Percentiles rank a stretch among this genome's conserved stretches.
These are phyloP conservation scores for Puccinia novopanici DNA, from an alignment of 1,284 basidiomycete species.

Conservation along the genomic window DNA sequence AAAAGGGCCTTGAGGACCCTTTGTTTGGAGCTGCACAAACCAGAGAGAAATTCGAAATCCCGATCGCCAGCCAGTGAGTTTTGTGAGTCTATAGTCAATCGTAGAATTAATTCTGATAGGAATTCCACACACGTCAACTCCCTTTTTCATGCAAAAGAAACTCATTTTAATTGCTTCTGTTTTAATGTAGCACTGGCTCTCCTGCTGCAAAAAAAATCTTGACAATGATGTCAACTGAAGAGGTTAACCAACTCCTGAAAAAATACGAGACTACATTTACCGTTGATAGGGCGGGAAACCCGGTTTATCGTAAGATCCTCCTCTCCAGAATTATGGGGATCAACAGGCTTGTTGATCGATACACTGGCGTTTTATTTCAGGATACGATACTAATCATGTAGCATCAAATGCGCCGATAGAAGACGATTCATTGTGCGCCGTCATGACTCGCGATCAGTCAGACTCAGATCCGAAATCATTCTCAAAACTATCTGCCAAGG, in stretches of 20 bases:
- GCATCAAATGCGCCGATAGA: slow-evolving; percentile 87
- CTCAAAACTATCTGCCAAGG: slow-evolving; percentile 23
- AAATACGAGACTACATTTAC: slow-evolving; percentile 42
- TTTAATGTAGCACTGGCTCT: slow-evolving; percentile 40
- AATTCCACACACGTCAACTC: background rate
- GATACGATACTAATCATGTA: slow-evolving; percentile 73
- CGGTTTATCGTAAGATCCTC: slow-evolving; percentile 27
- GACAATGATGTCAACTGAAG: slow-evolving; percentile 34
- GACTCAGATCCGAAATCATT: slow-evolving; percentile 26
- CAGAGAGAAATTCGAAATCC: slow-evolving; percentile 44
- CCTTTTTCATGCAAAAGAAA: background rate
- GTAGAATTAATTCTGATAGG: background rate
- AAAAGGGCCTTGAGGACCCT: slow-evolving; percentile 14
- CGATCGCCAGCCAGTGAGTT: slow-evolving; percentile 47
- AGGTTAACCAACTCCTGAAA: slow-evolving; percentile 29
- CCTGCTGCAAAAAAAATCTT: slow-evolving; percentile 36
- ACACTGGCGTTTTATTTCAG: background rate
- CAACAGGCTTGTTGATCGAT: slow-evolving; percentile 1
- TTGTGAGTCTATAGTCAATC: slow-evolving; percentile 16
- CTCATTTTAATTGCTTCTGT: background rate
- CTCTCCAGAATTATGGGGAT: background rate
- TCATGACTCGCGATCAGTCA: slow-evolving; percentile 65
- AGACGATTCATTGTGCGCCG: slow-evolving; percentile 74
- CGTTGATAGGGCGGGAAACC: slow-evolving; percentile 31
- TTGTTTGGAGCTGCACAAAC: background rate